A percentile compares a stretch with the other conserved stretches of the same genome.
Conservation (phyloP, 2,329 filamentous ascomycete genomes). For the Verticillium albo-atrum region DNA sequence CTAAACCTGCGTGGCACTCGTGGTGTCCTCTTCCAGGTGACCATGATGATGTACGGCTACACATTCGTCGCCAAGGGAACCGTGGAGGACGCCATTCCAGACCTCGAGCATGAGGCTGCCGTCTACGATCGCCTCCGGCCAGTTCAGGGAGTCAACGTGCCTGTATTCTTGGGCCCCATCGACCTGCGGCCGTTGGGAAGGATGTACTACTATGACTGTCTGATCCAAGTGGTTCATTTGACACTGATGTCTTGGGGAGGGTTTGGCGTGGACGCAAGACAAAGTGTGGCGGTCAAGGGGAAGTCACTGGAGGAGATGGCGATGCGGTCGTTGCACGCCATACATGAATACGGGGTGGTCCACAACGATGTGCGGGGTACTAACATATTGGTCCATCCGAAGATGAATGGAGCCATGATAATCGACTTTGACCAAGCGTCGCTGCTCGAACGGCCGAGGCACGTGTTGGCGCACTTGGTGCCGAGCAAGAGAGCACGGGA, state of each 20-base stretch:
- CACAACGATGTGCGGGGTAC: conserved; percentile 17
- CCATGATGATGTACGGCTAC: conserved; percentile 34
- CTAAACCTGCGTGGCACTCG: conserved; percentile 25
- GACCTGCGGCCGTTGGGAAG: conserved; percentile 25
- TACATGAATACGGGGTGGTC: conserved; percentile 20
- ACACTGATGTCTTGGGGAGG: conserved; percentile 30
- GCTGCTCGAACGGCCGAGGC: conserved; percentile 13
- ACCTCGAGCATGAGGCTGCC: conserved; percentile 28
- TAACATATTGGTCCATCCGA: conserved; percentile 21
- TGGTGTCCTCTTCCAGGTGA: conserved; percentile 35
- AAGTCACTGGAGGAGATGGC: conserved; percentile 8
- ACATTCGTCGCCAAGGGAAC: conserved; percentile 38
- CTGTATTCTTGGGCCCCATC: conserved; percentile 31
- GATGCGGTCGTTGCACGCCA: conserved; percentile 10
- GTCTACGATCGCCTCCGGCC: conserved; percentile 28
- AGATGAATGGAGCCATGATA: conserved; percentile 19
- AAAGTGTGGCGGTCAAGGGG: not conserved
- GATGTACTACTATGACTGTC: conserved; percentile 26
- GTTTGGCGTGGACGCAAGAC: not conserved
- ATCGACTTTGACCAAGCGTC: conserved; percentile 25
- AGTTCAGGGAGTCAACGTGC: conserved; percentile 28
- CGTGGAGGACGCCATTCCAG: conserved; percentile 20
- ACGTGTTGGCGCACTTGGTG: conserved; percentile 14
- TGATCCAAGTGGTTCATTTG: conserved; percentile 26
- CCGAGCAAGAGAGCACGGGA: conserved; percentile 15